phyloP scores from a whole-genome alignment of 371 early-diverging fungal genomes.

The Gilbertella persicaria region DNA sequence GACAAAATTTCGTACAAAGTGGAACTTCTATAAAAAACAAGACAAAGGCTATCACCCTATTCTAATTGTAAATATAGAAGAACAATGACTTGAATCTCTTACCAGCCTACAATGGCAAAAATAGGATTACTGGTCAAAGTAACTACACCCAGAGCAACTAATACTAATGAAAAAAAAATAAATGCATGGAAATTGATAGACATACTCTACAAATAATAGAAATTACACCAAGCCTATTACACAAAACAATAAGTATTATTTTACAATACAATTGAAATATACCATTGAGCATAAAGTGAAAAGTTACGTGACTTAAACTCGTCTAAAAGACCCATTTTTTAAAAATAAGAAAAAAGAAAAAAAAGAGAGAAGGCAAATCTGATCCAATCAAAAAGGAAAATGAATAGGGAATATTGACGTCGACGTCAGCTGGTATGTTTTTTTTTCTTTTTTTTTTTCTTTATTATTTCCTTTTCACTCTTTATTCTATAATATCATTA shows the following conservation, averaged over 20 bases:
- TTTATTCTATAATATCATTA: conserved; percentile 18
- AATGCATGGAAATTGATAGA: not conserved
- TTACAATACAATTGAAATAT: not conserved
- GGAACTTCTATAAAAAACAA: conserved; percentile 51
- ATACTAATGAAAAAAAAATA: conserved; percentile 24
- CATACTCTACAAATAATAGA: conserved; percentile 43
- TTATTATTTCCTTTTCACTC: not conserved
- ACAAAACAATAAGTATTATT: too few species aligned
- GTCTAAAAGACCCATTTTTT: conserved; percentile 45
- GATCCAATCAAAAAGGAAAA: not conserved
- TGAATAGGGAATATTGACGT: conserved; percentile 5
- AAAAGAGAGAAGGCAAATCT: conserved; percentile 8
- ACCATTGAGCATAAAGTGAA: conserved; percentile 55
- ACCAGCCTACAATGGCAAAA: conserved; percentile 51
- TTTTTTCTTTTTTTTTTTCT: not conserved
- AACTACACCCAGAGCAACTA: conserved; percentile 41
- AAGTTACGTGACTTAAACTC: conserved; percentile 51
- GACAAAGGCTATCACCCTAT: conserved; percentile 47
- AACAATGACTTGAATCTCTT: not conserved
- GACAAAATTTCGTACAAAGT: conserved; percentile 47
- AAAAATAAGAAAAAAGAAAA: not conserved
- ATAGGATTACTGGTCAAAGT: conserved; percentile 28
- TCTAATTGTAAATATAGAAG: not conserved
- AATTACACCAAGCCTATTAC: conserved; percentile 36
- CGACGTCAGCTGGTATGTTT: conserved; percentile 13